Conservation (phyloP, 768 basidiomycete species). For the Aureoboletus auriporus region DNA sequence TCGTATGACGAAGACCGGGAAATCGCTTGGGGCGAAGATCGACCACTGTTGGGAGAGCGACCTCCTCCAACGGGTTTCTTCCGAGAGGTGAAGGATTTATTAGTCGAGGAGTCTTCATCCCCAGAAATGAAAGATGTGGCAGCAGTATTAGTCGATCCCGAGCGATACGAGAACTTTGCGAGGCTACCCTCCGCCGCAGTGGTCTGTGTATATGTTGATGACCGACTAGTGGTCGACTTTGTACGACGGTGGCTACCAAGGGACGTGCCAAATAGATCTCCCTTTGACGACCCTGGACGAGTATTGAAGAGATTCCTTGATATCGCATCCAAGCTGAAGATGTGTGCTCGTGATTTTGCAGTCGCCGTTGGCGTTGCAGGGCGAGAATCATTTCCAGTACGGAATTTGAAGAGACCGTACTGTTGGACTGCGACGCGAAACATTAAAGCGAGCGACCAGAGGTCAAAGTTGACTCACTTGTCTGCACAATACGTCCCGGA, state of each 20-base stretch:
- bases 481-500: constrained; percentile 72
- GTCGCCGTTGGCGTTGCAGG: constrained; percentile 83
- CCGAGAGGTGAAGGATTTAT: constrained; percentile 42
- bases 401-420: constrained; percentile 86
- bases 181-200: constrained; percentile 66
- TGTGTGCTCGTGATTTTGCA: constrained; percentile 70
- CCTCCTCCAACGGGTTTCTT: constrained; percentile 44
- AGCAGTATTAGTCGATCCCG: constrained; percentile 60
- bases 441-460: neutral
- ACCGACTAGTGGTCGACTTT: constrained; percentile 68
- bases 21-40: constrained; percentile 34
- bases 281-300: constrained; percentile 62
- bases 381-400: constrained; percentile 68
- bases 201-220: constrained; percentile 69
- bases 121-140: constrained; percentile 58
- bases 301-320: constrained; percentile 83
- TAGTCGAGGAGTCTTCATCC: constrained; percentile 58
- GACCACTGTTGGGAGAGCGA: constrained; percentile 38
- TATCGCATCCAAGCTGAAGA: constrained; percentile 86
- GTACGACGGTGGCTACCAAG: constrained; percentile 57
- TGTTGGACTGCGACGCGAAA: constrained; percentile 60
- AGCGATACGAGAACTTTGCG: constrained; percentile 68
- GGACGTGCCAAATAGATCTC: constrained; percentile 73
- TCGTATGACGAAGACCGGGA: constrained; percentile 47
- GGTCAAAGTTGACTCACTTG: constrained; percentile 52